Conservation (phyloP, 371 early-diverging fungal species). For the Syncephalastrum monosporum region DNA sequence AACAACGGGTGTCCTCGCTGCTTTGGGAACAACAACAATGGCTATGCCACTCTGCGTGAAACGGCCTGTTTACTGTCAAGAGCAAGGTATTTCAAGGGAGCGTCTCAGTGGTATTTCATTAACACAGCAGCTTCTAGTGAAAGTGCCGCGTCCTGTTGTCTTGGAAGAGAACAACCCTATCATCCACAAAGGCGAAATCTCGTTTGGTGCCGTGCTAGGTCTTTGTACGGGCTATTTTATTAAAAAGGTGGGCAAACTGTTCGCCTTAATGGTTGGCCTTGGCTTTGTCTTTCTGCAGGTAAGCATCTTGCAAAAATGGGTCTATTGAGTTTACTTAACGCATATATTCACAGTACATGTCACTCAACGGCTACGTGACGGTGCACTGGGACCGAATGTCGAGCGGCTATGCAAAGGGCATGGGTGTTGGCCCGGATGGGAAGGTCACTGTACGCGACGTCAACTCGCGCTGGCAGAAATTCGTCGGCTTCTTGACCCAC, state of each 20-base stretch:
- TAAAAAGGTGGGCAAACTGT: slow-evolving; percentile 46
- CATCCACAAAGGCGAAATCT: slow-evolving; percentile 38
- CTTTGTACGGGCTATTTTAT: slow-evolving; percentile 47
- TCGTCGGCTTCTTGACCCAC: slow-evolving; percentile 52
- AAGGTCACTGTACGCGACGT: slow-evolving; percentile 46
- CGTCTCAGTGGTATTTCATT: too few relatives aligned
- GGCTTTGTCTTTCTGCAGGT: slow-evolving; percentile 49
- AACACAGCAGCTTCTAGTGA: too few relatives aligned
- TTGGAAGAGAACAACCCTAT: slow-evolving; percentile 12
- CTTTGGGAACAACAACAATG: too few relatives aligned
- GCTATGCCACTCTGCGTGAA: too few relatives aligned
- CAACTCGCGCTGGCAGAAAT: slow-evolving; percentile 35
- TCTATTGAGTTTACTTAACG: not conserved
- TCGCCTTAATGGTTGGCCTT: slow-evolving; percentile 38
- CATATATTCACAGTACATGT: slow-evolving; percentile 31
- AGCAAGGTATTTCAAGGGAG: too few relatives aligned
- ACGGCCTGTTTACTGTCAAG: too few relatives aligned
- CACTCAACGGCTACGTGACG: slow-evolving; percentile 52
- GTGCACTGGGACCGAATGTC: slow-evolving; percentile 60
- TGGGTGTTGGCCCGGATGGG: slow-evolving; percentile 56
- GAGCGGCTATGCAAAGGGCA: slow-evolving; percentile 24
- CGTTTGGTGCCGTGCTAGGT: slow-evolving; percentile 48
- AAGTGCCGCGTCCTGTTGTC: too few relatives aligned
- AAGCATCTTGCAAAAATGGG: slow-evolving; percentile 3
- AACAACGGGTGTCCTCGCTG: too few relatives aligned